Evolutionary conservation across 768 basidiomycete genomes (phyloP).

Genomic region (Pilatotrama ljubarskyi): DNA sequence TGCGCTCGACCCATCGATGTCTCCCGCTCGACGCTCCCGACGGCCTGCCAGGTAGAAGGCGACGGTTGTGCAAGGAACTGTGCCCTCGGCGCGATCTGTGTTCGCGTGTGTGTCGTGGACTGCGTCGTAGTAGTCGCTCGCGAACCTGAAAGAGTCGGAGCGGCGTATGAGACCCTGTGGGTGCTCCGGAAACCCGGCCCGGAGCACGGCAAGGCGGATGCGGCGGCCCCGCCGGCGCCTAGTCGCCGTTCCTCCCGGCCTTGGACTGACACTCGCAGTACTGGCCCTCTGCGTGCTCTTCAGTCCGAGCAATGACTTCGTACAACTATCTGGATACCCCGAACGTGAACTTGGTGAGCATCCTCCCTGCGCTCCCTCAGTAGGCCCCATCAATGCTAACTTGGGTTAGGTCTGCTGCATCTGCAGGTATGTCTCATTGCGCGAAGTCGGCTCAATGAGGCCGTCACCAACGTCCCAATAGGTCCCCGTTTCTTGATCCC

Average conservation of each 20-base stretch:
- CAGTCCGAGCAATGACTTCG: constrained; percentile 21
- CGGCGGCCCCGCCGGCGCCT: too few species aligned
- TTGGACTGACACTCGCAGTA: too few species aligned
- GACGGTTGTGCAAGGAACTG: too few species aligned
- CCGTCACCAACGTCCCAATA: constrained; percentile 38
- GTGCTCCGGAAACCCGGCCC: background rate
- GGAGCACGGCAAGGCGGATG: background rate
- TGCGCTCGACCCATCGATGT: background rate
- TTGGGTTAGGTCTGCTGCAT: constrained; percentile 84
- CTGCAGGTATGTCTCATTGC: constrained; percentile 52
- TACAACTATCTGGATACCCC: constrained; percentile 62
- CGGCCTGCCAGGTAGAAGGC: too few species aligned
- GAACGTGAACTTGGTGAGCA: constrained; percentile 69
- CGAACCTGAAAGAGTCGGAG: too few species aligned
- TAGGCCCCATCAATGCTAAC: constrained; percentile 5
- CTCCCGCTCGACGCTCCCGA: background rate
- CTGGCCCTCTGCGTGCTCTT: too few species aligned
- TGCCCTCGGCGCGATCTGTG: too few species aligned
- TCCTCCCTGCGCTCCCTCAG: background rate
- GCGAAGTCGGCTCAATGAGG: constrained; percentile 34
- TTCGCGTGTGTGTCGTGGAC: too few species aligned
- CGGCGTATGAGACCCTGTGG: background rate
- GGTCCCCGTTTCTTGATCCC: constrained; percentile 70
- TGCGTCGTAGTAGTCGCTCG: too few species aligned
- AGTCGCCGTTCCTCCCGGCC: too few species aligned